phyloP scores from a whole-genome alignment of 768 basidiomycete genomes.

The Lactarius pseudohatsudake region DNA sequence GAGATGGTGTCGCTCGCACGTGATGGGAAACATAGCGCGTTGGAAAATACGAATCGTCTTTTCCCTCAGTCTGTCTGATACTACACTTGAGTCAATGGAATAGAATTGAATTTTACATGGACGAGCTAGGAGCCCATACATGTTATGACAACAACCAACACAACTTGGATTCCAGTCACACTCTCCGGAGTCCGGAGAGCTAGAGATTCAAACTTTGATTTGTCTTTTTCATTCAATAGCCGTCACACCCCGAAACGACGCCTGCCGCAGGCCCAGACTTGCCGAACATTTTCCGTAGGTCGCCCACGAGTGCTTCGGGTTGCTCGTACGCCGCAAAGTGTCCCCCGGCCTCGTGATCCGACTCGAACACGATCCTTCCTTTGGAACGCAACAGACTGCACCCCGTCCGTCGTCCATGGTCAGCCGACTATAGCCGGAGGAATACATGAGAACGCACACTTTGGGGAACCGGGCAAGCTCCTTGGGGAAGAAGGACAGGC shows the following conservation, averaged over 20 bases:
- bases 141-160: too few relatives aligned
- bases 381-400: conserved; percentile 30
- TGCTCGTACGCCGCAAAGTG: conserved; percentile 59
- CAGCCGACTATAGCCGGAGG: neutral
- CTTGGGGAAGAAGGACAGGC: conserved; percentile 53
- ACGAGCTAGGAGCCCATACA: too few relatives aligned
- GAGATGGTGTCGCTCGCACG: too few relatives aligned
- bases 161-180: neutral
- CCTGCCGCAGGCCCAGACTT: conserved; percentile 49
- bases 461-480: conserved; percentile 41
- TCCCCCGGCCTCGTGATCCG: conserved; percentile 51
- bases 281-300: conserved; percentile 58
- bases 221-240: neutral
- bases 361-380: conserved; percentile 47
- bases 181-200: neutral
- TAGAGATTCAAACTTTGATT: neutral
- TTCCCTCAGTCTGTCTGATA: too few relatives aligned
- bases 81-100: too few relatives aligned
- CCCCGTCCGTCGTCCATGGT: neutral
- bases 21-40: too few relatives aligned
- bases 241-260: conserved; percentile 40
- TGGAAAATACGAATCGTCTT: too few relatives aligned
- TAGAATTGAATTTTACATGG: too few relatives aligned
- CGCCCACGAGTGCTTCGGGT: conserved; percentile 48
- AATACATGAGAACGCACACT: conserved; percentile 37